A percentile compares a stretch with the other conserved stretches of the same genome.
Evolutionary conservation across 192 early-diverging fungal species (phyloP).

Genomic region (Podila epicladia): DNA sequence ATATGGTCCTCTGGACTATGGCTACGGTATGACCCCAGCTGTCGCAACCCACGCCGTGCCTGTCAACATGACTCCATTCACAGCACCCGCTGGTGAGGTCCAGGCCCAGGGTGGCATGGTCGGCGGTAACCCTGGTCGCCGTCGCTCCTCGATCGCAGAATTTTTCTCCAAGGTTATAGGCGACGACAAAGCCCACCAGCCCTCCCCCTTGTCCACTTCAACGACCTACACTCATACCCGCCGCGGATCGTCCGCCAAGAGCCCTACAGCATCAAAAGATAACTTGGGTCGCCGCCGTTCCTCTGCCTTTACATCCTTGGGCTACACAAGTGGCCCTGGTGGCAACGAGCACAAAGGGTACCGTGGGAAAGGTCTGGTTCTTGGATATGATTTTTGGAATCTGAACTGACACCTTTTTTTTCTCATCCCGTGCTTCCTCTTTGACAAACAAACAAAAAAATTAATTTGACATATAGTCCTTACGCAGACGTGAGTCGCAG

Average conservation of each 20-base stretch:
- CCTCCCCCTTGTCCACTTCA: too few relatives aligned
- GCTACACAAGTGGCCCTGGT: conserved; percentile 5
- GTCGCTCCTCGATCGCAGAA: background rate
- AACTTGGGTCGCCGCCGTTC: conserved; percentile 18
- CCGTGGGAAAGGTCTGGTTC: too few relatives aligned
- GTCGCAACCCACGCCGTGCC: background rate
- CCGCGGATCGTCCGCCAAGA: background rate
- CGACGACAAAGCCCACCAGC: background rate
- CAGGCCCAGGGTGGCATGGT: background rate
- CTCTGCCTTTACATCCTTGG: background rate
- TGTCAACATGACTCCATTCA: conserved; percentile 15
- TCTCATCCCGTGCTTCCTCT: background rate
- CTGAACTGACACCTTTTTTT: background rate
- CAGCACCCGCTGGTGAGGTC: background rate
- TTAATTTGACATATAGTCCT: background rate
- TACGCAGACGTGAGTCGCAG: conserved; percentile 11
- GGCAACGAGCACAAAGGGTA: conserved; percentile 19
- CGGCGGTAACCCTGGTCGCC: background rate
- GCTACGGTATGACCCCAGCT: conserved; percentile 1
- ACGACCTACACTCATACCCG: background rate
- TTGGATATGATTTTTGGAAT: background rate
- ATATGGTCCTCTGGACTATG: conserved; percentile 15
- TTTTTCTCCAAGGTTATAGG: background rate
- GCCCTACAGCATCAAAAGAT: background rate
- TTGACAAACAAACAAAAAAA: background rate